Percentiles rank a stretch among this genome's conserved stretches.
Conservation (phyloP, 31 red algal species). For the Bonnemaisonia californica region DNA sequence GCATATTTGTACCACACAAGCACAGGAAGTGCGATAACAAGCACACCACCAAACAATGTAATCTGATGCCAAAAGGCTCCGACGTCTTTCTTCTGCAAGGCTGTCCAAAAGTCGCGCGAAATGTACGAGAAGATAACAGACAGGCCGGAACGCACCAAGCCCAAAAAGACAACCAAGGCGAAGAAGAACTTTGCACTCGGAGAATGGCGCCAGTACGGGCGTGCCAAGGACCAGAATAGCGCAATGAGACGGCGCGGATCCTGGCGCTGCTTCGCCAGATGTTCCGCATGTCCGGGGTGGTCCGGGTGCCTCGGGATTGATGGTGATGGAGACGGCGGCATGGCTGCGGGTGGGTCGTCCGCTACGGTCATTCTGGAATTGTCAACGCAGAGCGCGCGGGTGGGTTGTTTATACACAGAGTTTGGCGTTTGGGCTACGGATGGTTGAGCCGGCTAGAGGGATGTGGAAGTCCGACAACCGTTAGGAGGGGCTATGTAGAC, state of each 20-base stretch:
- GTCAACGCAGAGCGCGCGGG: too few relatives aligned
- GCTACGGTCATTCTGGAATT: too few relatives aligned
- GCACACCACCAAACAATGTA: conserved; percentile 62
- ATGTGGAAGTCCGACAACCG: too few relatives aligned
- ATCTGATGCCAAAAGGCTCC: conserved; percentile 81
- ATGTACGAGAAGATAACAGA: conserved; percentile 93
- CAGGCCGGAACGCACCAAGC: conserved; percentile 71
- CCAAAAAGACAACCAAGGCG: conserved; percentile 79
- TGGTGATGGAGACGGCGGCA: neutral
- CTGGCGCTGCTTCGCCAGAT: conserved; percentile 52
- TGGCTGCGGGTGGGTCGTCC: neutral
- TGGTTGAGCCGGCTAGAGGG: too few relatives aligned
- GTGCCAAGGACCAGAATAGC: conserved; percentile 80
- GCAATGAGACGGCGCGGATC: conserved; percentile 73
- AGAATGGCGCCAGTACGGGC: conserved; percentile 79
- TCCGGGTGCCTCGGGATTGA: neutral
- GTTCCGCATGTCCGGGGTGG: neutral
- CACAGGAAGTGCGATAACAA: conserved; percentile 72
- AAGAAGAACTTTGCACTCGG: conserved; percentile 62
- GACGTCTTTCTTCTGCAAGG: conserved; percentile 79
- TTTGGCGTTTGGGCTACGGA: too few relatives aligned
- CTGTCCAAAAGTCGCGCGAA: conserved; percentile 94
- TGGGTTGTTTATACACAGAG: too few relatives aligned
- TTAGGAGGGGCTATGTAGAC: too few relatives aligned
- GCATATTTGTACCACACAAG: conserved; percentile 88